Evolutionary conservation across 148 eudicot species (phyloP).

Genomic region (Camellia granthamiana): DNA sequence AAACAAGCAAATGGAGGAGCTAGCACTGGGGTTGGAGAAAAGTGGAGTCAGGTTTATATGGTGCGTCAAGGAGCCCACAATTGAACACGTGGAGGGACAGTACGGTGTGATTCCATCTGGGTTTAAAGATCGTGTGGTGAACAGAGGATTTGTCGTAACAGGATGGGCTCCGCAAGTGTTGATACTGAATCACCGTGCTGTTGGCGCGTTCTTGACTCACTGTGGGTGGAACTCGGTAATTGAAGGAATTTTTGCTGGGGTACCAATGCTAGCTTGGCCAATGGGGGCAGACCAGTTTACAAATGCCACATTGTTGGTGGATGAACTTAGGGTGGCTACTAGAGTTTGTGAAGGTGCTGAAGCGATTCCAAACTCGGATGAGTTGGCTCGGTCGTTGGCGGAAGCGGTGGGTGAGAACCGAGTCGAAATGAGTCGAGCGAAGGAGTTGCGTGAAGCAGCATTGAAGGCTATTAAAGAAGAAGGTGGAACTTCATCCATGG

Average conservation of each 20-base stretch:
- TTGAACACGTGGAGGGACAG: slow-evolving; percentile 15
- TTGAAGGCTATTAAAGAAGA: neutral
- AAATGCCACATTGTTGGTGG: slow-evolving; percentile 34
- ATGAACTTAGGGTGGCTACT: slow-evolving; percentile 32
- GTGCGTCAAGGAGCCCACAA: slow-evolving; percentile 28
- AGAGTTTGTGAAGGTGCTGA: slow-evolving; percentile 31
- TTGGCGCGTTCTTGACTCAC: slow-evolving; percentile 39
- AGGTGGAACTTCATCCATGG: neutral
- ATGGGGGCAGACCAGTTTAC: slow-evolving; percentile 44
- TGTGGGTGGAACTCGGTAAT: slow-evolving; percentile 54
- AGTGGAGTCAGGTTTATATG: slow-evolving; percentile 36
- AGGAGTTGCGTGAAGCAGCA: neutral
- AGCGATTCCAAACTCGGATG: slow-evolving; percentile 29
- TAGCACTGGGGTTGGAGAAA: slow-evolving; percentile 34
- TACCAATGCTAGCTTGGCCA: slow-evolving; percentile 50
- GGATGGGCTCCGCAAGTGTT: slow-evolving; percentile 50
- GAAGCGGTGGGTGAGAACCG: neutral
- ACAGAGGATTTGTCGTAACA: slow-evolving; percentile 35
- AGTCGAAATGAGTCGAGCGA: neutral
- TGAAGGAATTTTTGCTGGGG: slow-evolving; percentile 33
- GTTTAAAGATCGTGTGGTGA: slow-evolving; percentile 39
- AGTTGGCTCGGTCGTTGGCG: slow-evolving; percentile 24
- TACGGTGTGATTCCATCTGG: slow-evolving; percentile 35
- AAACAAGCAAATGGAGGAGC: slow-evolving; percentile 31
- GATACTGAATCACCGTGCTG: slow-evolving; percentile 36